Percentiles rank a stretch among this genome's conserved stretches.
Evolutionary conservation across 768 basidiomycete species (phyloP).

Genomic region (Mycena amicta): DNA sequence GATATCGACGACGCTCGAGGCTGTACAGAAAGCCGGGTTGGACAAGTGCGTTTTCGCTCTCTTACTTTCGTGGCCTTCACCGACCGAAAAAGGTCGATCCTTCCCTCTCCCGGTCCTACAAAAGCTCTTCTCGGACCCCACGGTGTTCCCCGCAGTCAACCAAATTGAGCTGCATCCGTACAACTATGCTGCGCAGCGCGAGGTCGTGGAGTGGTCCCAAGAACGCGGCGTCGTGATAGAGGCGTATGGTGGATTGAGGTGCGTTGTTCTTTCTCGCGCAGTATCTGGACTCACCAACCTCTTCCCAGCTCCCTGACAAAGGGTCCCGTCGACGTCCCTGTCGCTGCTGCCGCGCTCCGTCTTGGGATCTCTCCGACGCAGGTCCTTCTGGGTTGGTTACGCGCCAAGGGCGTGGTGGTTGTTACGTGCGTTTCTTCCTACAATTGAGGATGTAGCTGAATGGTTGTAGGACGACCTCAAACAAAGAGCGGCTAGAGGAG

Average conservation of each 20-base stretch:
- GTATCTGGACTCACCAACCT: not conserved
- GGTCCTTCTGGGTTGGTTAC: constrained; percentile 52
- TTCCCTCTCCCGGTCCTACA: constrained; percentile 33
- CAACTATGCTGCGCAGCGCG: constrained; percentile 46
- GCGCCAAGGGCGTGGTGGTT: constrained; percentile 48
- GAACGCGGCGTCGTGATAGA: constrained; percentile 69
- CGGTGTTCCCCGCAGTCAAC: constrained; percentile 72
- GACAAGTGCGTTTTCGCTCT: constrained; percentile 17
- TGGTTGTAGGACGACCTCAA: constrained; percentile 39
- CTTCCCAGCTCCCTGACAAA: constrained; percentile 40
- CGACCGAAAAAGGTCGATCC: constrained; percentile 53
- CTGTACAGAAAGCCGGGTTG: constrained; percentile 34
- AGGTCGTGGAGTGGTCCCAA: constrained; percentile 62
- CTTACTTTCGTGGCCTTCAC: too few species aligned
- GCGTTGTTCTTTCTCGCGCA: constrained; percentile 7
- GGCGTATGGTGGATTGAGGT: constrained; percentile 61
- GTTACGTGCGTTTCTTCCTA: constrained; percentile 39
- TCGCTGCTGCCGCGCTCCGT: constrained; percentile 41
- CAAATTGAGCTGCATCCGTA: constrained; percentile 80
- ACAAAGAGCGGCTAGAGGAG: constrained; percentile 45
- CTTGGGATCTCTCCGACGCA: constrained; percentile 49
- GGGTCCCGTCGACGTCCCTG: constrained; percentile 49
- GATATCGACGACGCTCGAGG: constrained; percentile 40
- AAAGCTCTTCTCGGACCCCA: constrained; percentile 40
- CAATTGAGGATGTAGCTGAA: not conserved